Conservation (phyloP, 1,139 yeast genomes). For the Arxiozyma slooffiae region DNA sequence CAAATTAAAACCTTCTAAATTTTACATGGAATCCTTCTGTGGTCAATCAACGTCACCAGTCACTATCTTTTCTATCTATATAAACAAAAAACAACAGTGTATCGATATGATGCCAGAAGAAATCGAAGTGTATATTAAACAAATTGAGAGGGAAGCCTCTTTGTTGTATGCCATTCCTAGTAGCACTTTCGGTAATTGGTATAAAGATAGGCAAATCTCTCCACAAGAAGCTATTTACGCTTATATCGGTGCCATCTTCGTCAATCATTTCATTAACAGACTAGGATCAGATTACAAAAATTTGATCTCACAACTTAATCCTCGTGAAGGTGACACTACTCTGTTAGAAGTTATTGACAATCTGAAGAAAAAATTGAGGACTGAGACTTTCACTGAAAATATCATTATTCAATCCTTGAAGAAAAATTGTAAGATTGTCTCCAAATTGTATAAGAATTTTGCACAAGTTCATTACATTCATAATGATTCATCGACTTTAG, state of each 20-base stretch:
- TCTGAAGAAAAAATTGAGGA: constrained; percentile 80
- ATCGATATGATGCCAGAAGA: constrained; percentile 30
- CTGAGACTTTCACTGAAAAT: constrained; percentile 86
- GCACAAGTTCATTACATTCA: constrained; percentile 84
- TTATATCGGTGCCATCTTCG: constrained; percentile 86
- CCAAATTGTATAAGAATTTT: constrained; percentile 81
- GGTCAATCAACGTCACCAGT: constrained; percentile 24
- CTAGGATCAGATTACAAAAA: constrained; percentile 76
- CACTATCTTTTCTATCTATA: constrained; percentile 77
- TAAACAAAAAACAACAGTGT: constrained; percentile 39
- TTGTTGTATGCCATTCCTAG: constrained; percentile 85
- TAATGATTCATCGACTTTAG: constrained; percentile 40
- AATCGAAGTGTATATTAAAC: constrained; percentile 69
- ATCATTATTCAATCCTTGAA: constrained; percentile 72
- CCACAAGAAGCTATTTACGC: constrained; percentile 93
- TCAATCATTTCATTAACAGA: constrained; percentile 87
- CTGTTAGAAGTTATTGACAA: constrained; percentile 70
- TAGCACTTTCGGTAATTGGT: constrained; percentile 66
- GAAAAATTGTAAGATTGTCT: constrained; percentile 59
- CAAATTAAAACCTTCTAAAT: constrained; percentile 74
- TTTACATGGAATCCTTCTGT: constrained; percentile 81
- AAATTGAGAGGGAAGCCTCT: constrained; percentile 90
- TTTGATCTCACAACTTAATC: constrained; percentile 31
- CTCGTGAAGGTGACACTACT: constrained; percentile 28
- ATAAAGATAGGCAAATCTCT: constrained; percentile 69